These are phyloP conservation scores for Mangifera indica DNA, from an alignment of 345 rosid genomes.

Conservation along the genomic window DNA sequence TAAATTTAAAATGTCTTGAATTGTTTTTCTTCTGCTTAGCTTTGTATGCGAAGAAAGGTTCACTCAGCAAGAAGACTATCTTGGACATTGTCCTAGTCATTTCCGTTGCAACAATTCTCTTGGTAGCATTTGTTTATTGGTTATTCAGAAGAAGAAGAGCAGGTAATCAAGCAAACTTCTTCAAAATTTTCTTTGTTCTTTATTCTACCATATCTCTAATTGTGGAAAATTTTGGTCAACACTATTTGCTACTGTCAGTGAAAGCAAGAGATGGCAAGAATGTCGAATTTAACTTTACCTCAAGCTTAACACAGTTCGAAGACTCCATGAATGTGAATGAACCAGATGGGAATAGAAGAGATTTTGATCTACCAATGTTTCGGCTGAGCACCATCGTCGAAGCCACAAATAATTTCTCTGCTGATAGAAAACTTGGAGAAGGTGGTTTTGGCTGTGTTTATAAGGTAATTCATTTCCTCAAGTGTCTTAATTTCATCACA, in stretches of 20 bases:
- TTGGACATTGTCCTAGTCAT: constrained; percentile 6
- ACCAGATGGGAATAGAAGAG: constrained; percentile 31
- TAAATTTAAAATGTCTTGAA: background rate
- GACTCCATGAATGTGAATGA: constrained; percentile 30
- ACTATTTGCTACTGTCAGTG: constrained; percentile 16
- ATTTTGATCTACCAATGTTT: constrained; percentile 48
- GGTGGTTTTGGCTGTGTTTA: constrained; percentile 79
- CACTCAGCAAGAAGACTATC: constrained; percentile 2
- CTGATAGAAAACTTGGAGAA: constrained; percentile 58
- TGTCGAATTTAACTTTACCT: constrained; percentile 9
- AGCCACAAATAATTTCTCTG: constrained; percentile 55
- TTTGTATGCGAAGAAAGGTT: background rate
- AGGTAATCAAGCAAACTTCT: background rate
- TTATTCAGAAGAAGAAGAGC: constrained; percentile 13
- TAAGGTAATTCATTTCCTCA: constrained; percentile 36
- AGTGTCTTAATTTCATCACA: background rate
- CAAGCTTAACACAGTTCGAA: constrained; percentile 24
- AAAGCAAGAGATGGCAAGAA: constrained; percentile 15
- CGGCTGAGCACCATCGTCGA: constrained; percentile 40
- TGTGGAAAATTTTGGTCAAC: background rate
- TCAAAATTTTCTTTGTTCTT: background rate
- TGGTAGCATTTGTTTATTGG: background rate
- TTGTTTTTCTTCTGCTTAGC: background rate
- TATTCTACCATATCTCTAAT: background rate
- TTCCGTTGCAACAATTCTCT: background rate